A percentile compares a stretch with the other conserved stretches of the same genome.
phyloP scores from a whole-genome alignment of 2,329 filamentous ascomycete genomes.

The Trichophyton mentagrophytes region DNA sequence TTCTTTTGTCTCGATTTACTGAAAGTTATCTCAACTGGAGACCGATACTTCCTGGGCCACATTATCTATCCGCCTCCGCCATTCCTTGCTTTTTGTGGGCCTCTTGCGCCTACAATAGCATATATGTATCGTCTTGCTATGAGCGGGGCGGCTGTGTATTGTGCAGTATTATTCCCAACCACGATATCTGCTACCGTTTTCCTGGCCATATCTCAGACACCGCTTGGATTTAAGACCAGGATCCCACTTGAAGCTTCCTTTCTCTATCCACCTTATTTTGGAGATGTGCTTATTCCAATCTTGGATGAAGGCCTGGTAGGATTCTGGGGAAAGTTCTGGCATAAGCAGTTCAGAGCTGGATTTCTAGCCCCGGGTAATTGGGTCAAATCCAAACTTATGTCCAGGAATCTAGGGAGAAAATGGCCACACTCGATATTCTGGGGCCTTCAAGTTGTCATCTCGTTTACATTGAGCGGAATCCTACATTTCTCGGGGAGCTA shows the following conservation, averaged over 20 bases:
- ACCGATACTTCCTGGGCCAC: constrained; percentile 62
- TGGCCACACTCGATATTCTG: constrained; percentile 14
- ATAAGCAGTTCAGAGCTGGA: constrained; percentile 70
- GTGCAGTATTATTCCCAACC: constrained; percentile 50
- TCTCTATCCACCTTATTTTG: constrained; percentile 50
- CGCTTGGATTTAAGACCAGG: constrained; percentile 43
- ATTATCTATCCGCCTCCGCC: constrained; percentile 37
- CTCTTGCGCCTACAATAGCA: constrained; percentile 36
- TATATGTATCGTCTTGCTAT: constrained; percentile 46
- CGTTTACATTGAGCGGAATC: constrained; percentile 25
- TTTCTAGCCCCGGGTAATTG: constrained; percentile 29
- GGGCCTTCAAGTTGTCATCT: constrained; percentile 18
- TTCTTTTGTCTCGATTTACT: constrained; percentile 60
- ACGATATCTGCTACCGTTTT: constrained; percentile 49
- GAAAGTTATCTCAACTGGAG: constrained; percentile 56
- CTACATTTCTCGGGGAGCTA: constrained; percentile 61
- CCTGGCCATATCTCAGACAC: constrained; percentile 37
- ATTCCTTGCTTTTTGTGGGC: constrained; percentile 29
- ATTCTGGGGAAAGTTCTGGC: constrained; percentile 81
- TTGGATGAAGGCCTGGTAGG: constrained; percentile 59
- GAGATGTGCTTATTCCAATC: constrained; percentile 29
- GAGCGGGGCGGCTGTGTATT: constrained; percentile 44
- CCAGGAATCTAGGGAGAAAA: not conserved
- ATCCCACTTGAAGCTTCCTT: constrained; percentile 49
- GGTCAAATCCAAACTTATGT: constrained; percentile 17